Conservation (phyloP, 106 monocot genomes). For the Dioscorea dumetorum region DNA sequence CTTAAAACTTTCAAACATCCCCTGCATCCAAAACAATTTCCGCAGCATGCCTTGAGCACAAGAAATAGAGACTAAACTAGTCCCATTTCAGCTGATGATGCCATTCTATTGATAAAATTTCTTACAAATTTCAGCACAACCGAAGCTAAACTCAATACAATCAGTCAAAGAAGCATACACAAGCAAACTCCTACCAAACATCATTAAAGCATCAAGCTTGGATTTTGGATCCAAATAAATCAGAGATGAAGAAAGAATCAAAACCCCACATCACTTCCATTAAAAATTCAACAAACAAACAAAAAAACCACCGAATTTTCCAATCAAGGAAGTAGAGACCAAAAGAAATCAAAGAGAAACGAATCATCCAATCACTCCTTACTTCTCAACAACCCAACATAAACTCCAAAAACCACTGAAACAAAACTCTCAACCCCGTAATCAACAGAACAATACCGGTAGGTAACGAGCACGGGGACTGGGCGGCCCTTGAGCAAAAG, state of each 20-base stretch:
- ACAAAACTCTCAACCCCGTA: neutral
- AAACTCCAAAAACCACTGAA: neutral
- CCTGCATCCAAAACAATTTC: no score
- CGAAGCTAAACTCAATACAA: no score
- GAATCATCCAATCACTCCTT: neutral
- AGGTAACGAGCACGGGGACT: slow-evolving; percentile 82
- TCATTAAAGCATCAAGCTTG: neutral
- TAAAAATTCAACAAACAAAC: neutral
- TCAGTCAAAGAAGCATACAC: no score
- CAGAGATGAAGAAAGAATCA: no score
- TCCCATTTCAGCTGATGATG: no score
- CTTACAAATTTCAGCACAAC: no score
- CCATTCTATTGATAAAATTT: no score
- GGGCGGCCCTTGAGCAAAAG: slow-evolving; percentile 42
- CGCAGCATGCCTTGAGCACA: no score
- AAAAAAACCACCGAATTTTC: neutral
- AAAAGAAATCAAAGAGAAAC: neutral
- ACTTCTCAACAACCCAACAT: neutral
- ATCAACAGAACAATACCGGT: slow-evolving; percentile 29
- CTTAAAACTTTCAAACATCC: no score
- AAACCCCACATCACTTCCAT: neutral
- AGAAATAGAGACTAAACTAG: no score
- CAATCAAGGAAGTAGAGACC: neutral
- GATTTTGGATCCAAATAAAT: neutral
- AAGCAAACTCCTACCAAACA: neutral